phyloP scores from a whole-genome alignment of 495 filamentous ascomycete species.

The Neurospora sp. region DNA sequence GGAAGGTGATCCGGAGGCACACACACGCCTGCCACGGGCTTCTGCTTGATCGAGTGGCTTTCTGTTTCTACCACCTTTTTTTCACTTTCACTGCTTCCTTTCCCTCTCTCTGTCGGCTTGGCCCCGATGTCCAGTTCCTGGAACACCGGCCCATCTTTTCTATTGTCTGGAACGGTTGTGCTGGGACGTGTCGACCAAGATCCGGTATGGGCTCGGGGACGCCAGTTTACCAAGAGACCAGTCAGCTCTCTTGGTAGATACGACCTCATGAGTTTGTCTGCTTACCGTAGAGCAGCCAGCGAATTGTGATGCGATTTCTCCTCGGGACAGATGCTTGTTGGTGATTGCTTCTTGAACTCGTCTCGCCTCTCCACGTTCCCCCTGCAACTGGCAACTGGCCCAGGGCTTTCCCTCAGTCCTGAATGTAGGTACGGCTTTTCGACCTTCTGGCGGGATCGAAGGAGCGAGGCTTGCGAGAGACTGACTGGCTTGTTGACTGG shows the following conservation, averaged over 20 bases:
- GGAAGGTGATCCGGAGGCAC: not conserved
- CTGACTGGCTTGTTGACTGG: not conserved
- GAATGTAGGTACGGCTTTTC: not conserved
- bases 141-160: not conserved
- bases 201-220: not conserved
- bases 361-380: not conserved
- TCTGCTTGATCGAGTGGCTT: conserved; percentile 12
- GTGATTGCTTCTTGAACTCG: not conserved
- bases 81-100: not conserved
- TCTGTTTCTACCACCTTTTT: not conserved
- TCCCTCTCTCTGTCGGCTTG: not conserved
- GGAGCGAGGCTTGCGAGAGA: not conserved
- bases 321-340: not conserved
- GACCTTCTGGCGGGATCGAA: not conserved
- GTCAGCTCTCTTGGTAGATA: not conserved
- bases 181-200: not conserved
- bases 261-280: not conserved
- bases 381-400: not conserved
- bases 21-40: not conserved
- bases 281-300: not conserved
- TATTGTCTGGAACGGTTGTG: not conserved
- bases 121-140: not conserved
- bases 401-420: not conserved
- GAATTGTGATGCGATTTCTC: not conserved
- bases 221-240: not conserved